phyloP scores from a whole-genome alignment of 2,329 filamentous ascomycete genomes.

The Neonectria magnoliae region DNA sequence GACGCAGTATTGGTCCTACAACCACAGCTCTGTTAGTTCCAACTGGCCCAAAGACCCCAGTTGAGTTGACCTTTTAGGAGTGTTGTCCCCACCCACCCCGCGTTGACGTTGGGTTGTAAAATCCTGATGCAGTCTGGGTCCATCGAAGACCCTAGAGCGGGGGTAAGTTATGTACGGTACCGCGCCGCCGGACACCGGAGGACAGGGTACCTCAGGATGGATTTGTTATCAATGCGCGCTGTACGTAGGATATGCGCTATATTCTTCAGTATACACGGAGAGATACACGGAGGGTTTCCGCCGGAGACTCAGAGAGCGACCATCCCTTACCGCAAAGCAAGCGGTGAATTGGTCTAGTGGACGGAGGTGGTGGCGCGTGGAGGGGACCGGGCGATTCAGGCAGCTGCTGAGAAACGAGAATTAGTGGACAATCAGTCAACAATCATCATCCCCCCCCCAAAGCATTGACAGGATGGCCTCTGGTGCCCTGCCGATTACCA shows the following conservation, averaged over 20 bases:
- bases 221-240: too few relatives aligned
- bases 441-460: neutral
- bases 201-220: too few relatives aligned
- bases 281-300: neutral
- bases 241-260: too few relatives aligned
- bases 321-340: neutral
- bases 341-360: neutral
- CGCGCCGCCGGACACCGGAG: slow-evolving; percentile 2
- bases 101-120: slow-evolving; percentile 12
- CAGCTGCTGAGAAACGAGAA: neutral
- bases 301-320: neutral
- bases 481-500: neutral
- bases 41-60: too few relatives aligned
- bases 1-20: too few relatives aligned
- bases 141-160: slow-evolving; percentile 14
- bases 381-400: neutral
- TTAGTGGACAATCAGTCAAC: neutral
- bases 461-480: neutral
- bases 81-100: too few relatives aligned
- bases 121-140: slow-evolving; percentile 22
- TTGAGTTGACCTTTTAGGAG: too few relatives aligned
- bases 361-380: neutral
- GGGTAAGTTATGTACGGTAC: neutral
- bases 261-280: too few relatives aligned
- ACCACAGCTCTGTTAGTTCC: too few relatives aligned